Evolutionary conservation across 208 protist species (phyloP), one percentile per base, ranked within the genome.

Genomic region (Leishmania tropica): DNA sequence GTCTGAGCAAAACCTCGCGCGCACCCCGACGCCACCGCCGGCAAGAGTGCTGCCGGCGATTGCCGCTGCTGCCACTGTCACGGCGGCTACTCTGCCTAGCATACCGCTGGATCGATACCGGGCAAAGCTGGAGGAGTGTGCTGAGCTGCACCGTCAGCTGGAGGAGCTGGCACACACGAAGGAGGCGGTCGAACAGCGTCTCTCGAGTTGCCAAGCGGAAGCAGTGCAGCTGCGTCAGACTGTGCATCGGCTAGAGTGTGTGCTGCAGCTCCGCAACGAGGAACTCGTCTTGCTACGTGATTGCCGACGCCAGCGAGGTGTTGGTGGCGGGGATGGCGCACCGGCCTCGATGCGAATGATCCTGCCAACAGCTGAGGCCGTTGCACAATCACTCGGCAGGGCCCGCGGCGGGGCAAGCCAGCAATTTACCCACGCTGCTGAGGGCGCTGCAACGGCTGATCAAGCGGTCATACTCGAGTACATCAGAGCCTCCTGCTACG

Each of bases 61-160:
- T 17, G 15, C 15, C 28, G 45, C 70, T 54, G 70, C 47, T 48
- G 70, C 47, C 1, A 37, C 68, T 40, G 73, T 42, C 73, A n/a
- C 48, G n/a, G 73, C 53, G 40, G 53, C 53, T 64, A 8, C 53
- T 56, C 5, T 19, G 45, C 8, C 45, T 19, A 35, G 70, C 11
- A 65, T 81, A 53, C 62, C 81, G 17, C 42, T 78, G 28, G 76
- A 78, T 31, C 76, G 77, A 28, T 85, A 81, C 48, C 81, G 58
- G 2, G 76, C 70, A 31, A 85, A 85, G 77, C 51, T 85, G 37
- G 81, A 81, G 72, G 81, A 85, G 64, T 85, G 81, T 17, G 81
- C 81, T 3, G 56, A 67, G 47, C 73, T 85, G 72, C 81, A 85
- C 62, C 76, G n/a, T 47, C 7, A 28, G n/a, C 28, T 85, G 13